These are phyloP conservation scores for Mortierella sp. DNA, from an alignment of 371 early-diverging fungal species.

Conservation along the genomic window DNA sequence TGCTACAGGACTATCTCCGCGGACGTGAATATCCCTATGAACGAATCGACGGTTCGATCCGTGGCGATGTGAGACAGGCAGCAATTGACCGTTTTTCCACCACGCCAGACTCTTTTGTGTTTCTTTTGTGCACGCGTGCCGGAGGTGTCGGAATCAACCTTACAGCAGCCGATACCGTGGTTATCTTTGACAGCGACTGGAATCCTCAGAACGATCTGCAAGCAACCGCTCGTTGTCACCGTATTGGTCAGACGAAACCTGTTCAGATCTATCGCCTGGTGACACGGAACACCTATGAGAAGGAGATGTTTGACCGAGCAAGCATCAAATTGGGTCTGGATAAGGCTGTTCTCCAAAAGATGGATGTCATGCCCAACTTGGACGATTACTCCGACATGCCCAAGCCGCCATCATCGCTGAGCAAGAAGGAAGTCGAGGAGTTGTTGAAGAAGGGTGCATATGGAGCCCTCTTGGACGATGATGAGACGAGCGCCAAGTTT, in stretches of 20 bases:
- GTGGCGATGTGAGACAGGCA: constrained; percentile 93
- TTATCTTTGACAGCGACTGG: constrained; percentile 97
- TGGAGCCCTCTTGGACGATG: constrained; percentile 90
- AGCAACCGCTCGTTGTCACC: constrained; percentile 93
- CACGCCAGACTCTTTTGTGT: constrained; percentile 81
- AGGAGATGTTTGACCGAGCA: constrained; percentile 97
- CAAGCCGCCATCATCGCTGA: constrained; percentile 51
- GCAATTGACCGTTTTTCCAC: constrained; percentile 95
- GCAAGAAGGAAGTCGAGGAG: constrained; percentile 89
- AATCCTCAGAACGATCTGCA: constrained; percentile 98
- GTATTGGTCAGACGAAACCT: constrained; percentile 95
- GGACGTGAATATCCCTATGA: constrained; percentile 82
- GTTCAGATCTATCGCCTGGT: constrained; percentile 92
- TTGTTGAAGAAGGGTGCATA: constrained; percentile 93
- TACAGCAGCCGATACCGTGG: constrained; percentile 94
- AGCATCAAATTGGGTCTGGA: constrained; percentile 95
- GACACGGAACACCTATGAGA: constrained; percentile 93
- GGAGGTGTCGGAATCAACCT: constrained; percentile 97
- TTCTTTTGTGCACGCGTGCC: constrained; percentile 87
- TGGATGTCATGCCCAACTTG: constrained; percentile 61
- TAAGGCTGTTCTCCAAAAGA: constrained; percentile 87
- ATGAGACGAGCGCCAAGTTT: constrained; percentile 81
- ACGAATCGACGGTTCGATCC: constrained; percentile 91
- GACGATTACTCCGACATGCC: constrained; percentile 57
- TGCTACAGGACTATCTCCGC: constrained; percentile 91